A percentile compares a stretch with the other conserved stretches of the same genome.
phyloP scores from a whole-genome alignment of 2,329 filamentous ascomycete species.

The Aspergillus sp. region DNA sequence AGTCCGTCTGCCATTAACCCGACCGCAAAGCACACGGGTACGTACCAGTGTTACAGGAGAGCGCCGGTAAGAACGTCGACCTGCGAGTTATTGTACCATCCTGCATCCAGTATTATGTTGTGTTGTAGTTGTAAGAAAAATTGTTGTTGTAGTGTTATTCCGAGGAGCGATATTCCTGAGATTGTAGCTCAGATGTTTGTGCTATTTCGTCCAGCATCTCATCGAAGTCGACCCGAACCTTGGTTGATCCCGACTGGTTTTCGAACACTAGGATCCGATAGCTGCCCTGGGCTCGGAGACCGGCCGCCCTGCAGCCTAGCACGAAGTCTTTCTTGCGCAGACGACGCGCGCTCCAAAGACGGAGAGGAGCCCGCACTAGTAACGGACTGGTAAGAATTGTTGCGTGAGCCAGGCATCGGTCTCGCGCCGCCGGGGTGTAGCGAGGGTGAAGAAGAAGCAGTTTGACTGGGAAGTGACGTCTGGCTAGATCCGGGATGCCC shows the following conservation, averaged over 20 bases:
- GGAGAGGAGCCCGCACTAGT: constrained; percentile 15
- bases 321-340: constrained; percentile 77
- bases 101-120: constrained; percentile 1
- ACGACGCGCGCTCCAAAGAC: constrained; percentile 31
- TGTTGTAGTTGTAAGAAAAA: not conserved
- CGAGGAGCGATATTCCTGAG: not conserved
- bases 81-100: not conserved
- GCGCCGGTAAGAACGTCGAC: not conserved
- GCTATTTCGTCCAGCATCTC: not conserved
- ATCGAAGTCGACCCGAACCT: constrained; percentile 17
- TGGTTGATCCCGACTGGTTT: constrained; percentile 33
- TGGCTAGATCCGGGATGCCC: constrained; percentile 16
- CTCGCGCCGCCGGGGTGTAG: constrained; percentile 44
- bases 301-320: constrained; percentile 69
- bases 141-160: not conserved
- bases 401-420: constrained; percentile 70
- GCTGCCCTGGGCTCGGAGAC: constrained; percentile 33
- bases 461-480: constrained; percentile 26
- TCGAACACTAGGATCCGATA: constrained; percentile 30
- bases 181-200: not conserved
- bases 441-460: constrained; percentile 17
- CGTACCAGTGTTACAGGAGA: not conserved
- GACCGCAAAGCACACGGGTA: not conserved
- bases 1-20: not conserved
- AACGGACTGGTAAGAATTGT: constrained; percentile 68